Conservation (phyloP, 2,329 filamentous ascomycete species). For the Pezicula neosporulosa region DNA sequence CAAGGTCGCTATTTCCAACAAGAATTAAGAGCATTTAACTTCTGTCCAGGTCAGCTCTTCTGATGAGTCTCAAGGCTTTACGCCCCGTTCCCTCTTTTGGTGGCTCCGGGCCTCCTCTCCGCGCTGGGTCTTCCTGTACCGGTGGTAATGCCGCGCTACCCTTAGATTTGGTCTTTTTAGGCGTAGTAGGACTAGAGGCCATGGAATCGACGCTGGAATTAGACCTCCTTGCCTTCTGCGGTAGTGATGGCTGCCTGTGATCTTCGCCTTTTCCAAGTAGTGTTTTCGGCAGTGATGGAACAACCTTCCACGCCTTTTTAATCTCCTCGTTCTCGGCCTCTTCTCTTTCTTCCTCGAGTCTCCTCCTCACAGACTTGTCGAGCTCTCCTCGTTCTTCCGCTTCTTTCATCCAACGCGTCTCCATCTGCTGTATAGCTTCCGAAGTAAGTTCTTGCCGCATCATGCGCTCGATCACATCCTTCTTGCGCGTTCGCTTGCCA, state of each 20-base stretch:
- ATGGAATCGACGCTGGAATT: slow-evolving; percentile 3
- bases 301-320: slow-evolving; percentile 21
- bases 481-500: slow-evolving; percentile 74
- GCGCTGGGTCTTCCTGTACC: slow-evolving; percentile 11
- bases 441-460: slow-evolving; percentile 72
- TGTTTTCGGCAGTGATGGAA: slow-evolving; percentile 18
- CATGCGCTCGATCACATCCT: slow-evolving; percentile 75
- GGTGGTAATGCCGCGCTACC: slow-evolving; percentile 4
- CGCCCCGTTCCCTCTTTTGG: slow-evolving; percentile 12
- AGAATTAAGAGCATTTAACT: slow-evolving; percentile 11
- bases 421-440: slow-evolving; percentile 62
- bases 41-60: slow-evolving; percentile 23
- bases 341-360: slow-evolving; percentile 41
- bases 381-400: slow-evolving; percentile 38
- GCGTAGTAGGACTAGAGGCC: slow-evolving; percentile 1
- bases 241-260: slow-evolving; percentile 19
- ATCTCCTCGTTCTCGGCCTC: slow-evolving; percentile 31
- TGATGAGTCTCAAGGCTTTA: slow-evolving; percentile 15
- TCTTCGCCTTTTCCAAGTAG: slow-evolving; percentile 23
- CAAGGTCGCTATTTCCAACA: not conserved
- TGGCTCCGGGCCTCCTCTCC: slow-evolving; percentile 4
- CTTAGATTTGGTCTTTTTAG: slow-evolving; percentile 3
- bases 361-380: slow-evolving; percentile 30
- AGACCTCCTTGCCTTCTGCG: slow-evolving; percentile 12
- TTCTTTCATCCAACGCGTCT: slow-evolving; percentile 92